Percentiles rank a stretch among this genome's conserved stretches.
Conservation (phyloP, 768 basidiomycete species). For the Exsudoporus frostii region DNA sequence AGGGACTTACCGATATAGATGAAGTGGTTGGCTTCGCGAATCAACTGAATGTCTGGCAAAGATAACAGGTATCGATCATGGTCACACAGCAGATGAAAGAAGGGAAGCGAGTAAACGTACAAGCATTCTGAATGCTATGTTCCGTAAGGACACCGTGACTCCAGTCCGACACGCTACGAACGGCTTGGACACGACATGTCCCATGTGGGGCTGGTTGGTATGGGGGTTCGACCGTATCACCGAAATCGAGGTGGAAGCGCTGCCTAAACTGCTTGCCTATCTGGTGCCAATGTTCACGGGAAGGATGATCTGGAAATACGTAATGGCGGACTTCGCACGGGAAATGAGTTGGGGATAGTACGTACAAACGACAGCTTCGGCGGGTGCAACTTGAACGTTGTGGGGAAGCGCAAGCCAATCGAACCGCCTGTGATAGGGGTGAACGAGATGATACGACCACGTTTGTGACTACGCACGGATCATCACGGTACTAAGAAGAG, state of each 20-base stretch:
- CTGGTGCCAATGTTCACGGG: slow-evolving; percentile 56
- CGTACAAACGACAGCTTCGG: slow-evolving; percentile 64
- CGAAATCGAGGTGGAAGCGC: slow-evolving; percentile 53
- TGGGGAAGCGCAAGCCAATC: slow-evolving; percentile 82
- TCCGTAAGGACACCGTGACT: slow-evolving; percentile 89
- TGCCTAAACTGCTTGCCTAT: slow-evolving; percentile 62
- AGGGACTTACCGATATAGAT: slow-evolving; percentile 82
- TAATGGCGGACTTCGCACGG: background rate
- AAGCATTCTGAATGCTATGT: slow-evolving; percentile 90
- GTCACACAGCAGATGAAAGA: background rate
- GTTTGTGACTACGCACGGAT: slow-evolving; percentile 39
- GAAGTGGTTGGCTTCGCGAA: slow-evolving; percentile 79
- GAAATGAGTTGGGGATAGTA: slow-evolving; percentile 6
- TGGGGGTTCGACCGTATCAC: slow-evolving; percentile 37
- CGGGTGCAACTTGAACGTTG: slow-evolving; percentile 53
- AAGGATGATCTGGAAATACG: slow-evolving; percentile 52
- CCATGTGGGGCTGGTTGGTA: slow-evolving; percentile 46
- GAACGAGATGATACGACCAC: background rate
- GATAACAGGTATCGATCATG: background rate
- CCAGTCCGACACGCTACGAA: slow-evolving; percentile 91
- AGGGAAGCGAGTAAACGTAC: slow-evolving; percentile 42
- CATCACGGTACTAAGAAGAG: slow-evolving; percentile 31
- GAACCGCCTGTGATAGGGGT: slow-evolving; percentile 37
- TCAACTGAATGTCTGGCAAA: slow-evolving; percentile 66
- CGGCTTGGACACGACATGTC: slow-evolving; percentile 70